Evolutionary conservation across 805 yeast species (phyloP), one percentile per base, ranked within the genome.

Genomic region (Kodamaea jinghongensis): DNA sequence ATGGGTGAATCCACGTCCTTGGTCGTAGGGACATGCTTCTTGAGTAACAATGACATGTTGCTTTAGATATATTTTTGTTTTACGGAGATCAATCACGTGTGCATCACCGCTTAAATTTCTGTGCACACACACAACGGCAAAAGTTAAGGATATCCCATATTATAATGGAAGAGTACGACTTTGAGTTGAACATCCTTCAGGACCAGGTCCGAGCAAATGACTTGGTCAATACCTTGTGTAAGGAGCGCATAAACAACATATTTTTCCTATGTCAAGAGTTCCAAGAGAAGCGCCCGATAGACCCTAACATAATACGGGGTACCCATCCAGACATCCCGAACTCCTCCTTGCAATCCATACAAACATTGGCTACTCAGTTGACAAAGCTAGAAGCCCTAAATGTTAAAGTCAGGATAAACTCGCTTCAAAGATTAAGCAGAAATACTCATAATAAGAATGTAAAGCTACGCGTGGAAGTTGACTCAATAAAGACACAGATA

Each of bases 281-380:
- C 30, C 30, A 27, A 37, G 48, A 59, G 6, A 26, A 25, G 6
- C 54, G 52, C 16, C 63, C 65, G 17, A 51, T 63, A 38, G 33
- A 46, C 12, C 48, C 63, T 1, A 62, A 63, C 33, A 41, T 41
- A 3, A 35, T 46, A 7, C 13, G 17, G 11, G 10, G 28, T 11
- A 16, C 26, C 25, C 16, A 39, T 26, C 29, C 31, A n/a, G 46
- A 34, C 3, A 34, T 52, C n/a, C 58, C 56, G 4, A 26, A 42
- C 16, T 45, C 50, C 4, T 44, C 53, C 1, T 28, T 36, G 1
- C 9, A 36, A 17, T 47, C 60, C 15, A 50, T 64, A 3, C 52
- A 56, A 13, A 39, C 49, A 11, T 43, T 68, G 7, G 51, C 65
- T 2, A 41, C 60, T 4, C 68, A 63, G 35, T 50, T 68, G 30